Evolutionary conservation across 2,329 filamentous ascomycete genomes (phyloP).

Genomic region (Neofusicoccum umdonicola): DNA sequence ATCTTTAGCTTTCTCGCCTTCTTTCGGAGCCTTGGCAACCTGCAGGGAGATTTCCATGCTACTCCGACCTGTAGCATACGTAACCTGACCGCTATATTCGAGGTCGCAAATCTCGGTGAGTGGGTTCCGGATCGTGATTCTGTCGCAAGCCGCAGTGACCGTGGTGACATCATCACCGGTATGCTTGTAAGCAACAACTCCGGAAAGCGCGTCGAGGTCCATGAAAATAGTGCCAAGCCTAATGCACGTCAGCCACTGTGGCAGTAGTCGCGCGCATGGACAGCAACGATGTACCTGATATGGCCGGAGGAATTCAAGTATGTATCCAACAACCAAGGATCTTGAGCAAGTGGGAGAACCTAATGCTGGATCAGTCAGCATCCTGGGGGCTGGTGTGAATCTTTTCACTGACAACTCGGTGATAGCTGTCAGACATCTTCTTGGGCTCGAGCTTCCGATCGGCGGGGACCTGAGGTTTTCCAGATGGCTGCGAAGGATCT

Average conservation of each 20-base stretch:
- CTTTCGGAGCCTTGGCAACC: conserved; percentile 64
- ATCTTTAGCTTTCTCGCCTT: conserved; percentile 55
- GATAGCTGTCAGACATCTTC: conserved; percentile 70
- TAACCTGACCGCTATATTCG: conserved; percentile 66
- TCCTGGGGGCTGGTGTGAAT: background rate
- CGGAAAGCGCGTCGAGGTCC: conserved; percentile 76
- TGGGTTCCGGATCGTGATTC: conserved; percentile 67
- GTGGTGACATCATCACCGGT: conserved; percentile 63
- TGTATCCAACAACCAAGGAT: conserved; percentile 74
- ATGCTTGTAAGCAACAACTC: conserved; percentile 73
- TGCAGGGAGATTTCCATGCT: conserved; percentile 74
- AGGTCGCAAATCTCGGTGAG: conserved; percentile 76
- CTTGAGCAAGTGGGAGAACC: conserved; percentile 67
- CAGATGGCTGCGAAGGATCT: conserved; percentile 30
- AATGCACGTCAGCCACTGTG: background rate
- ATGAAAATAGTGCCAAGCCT: conserved; percentile 71
- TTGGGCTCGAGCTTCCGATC: conserved; percentile 62
- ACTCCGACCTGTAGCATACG: conserved; percentile 70
- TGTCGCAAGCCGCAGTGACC: conserved; percentile 63
- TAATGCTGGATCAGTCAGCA: conserved; percentile 36
- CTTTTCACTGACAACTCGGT: conserved; percentile 56
- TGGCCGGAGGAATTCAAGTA: conserved; percentile 76
- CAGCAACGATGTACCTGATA: conserved; percentile 43
- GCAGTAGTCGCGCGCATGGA: background rate
- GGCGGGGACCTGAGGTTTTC: conserved; percentile 34